Evolutionary conservation across 805 yeast genomes (phyloP).

Genomic region (Candida sithepensis): DNA sequence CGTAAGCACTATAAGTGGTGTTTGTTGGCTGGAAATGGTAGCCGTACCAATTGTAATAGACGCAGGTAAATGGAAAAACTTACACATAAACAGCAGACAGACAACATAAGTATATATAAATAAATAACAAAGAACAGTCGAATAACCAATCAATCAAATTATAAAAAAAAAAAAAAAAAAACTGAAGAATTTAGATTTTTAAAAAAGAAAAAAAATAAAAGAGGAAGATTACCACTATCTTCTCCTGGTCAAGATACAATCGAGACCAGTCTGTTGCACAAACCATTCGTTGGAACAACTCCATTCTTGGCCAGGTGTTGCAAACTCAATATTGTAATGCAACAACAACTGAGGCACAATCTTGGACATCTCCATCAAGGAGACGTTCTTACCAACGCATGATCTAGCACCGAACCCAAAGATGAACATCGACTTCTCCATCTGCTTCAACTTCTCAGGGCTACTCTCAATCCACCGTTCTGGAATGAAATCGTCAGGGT

Average conservation of each 20-base stretch:
- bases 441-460: slow-evolving; percentile 30
- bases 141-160: no score
- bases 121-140: no score
- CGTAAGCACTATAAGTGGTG: no score
- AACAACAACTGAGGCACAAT: slow-evolving; percentile 11
- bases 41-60: no score
- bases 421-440: slow-evolving; percentile 37
- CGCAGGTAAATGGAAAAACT: no score
- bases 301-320: slow-evolving; percentile 10
- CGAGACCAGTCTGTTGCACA: slow-evolving; percentile 14
- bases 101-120: no score
- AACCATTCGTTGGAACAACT: slow-evolving; percentile 14
- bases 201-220: neutral
- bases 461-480: slow-evolving; percentile 38
- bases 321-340: slow-evolving; percentile 7
- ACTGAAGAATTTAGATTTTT: neutral
- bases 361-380: slow-evolving; percentile 38
- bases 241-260: slow-evolving; percentile 7
- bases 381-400: slow-evolving; percentile 45
- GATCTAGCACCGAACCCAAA: slow-evolving; percentile 45
- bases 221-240: neutral
- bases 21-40: no score
- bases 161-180: neutral
- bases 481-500: slow-evolving; percentile 37
- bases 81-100: no score